Evolutionary conservation across 1,284 basidiomycete genomes (phyloP).

Genomic region (Malassezia nana): DNA sequence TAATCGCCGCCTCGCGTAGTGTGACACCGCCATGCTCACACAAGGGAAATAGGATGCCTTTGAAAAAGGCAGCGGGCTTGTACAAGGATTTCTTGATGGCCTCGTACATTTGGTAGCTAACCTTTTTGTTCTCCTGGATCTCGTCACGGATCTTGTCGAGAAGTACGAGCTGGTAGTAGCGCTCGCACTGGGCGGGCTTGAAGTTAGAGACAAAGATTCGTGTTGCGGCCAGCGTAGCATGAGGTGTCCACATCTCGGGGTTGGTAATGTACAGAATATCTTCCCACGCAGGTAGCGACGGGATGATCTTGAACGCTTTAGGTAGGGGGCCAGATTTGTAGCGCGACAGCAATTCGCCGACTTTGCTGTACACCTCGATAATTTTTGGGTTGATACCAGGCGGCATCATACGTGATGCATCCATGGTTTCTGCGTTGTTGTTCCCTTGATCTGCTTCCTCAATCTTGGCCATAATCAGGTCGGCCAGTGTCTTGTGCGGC

Average conservation of each 20-base stretch:
- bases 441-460: slow-evolving; percentile 55
- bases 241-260: slow-evolving; percentile 88
- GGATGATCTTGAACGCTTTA: slow-evolving; percentile 96
- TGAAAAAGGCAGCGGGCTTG: slow-evolving; percentile 97
- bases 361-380: slow-evolving; percentile 85
- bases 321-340: slow-evolving; percentile 94
- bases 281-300: slow-evolving; percentile 90
- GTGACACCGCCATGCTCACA: slow-evolving; percentile 70
- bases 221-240: slow-evolving; percentile 86
- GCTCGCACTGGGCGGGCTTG: slow-evolving; percentile 87
- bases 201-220: slow-evolving; percentile 92
- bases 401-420: slow-evolving; percentile 49
- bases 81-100: slow-evolving; percentile 81
- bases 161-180: slow-evolving; percentile 84
- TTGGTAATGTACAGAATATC: slow-evolving; percentile 84
- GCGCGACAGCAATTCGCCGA: slow-evolving; percentile 72
- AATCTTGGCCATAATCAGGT: slow-evolving; percentile 89
- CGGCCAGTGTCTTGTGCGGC: slow-evolving; percentile 58
- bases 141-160: slow-evolving; percentile 84
- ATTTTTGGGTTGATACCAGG: slow-evolving; percentile 91
- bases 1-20: slow-evolving; percentile 86
- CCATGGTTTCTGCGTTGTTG: slow-evolving; percentile 12
- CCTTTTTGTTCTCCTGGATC: slow-evolving; percentile 67
- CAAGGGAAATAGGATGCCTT: slow-evolving; percentile 91
- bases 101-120: slow-evolving; percentile 89